A percentile compares a stretch with the other conserved stretches of the same genome.
Conservation (phyloP, 78 protist genomes). For the Cavenderia fasciculata region DNA sequence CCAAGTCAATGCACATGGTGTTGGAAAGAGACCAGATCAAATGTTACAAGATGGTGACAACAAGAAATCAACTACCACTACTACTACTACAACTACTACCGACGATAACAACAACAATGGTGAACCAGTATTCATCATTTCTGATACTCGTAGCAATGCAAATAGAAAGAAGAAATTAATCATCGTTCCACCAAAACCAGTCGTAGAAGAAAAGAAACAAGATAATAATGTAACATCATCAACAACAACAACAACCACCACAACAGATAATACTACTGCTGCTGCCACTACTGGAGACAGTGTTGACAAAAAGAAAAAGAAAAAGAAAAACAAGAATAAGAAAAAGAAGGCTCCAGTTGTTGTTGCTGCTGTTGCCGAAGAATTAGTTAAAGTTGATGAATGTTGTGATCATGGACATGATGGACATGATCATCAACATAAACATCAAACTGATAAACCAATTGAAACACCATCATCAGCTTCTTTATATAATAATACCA, state of each 20-base stretch:
- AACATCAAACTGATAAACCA: background rate
- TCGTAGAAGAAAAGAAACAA: background rate
- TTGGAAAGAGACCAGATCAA: background rate
- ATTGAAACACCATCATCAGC: background rate
- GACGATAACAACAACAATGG: background rate
- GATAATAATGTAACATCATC: background rate
- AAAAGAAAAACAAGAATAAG: conserved; percentile 8
- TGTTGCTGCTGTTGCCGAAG: background rate
- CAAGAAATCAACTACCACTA: background rate
- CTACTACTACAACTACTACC: conserved; percentile 8
- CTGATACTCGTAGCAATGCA: too few relatives aligned
- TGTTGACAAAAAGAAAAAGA: too few relatives aligned
- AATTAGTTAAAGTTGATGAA: too few relatives aligned
- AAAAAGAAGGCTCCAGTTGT: background rate
- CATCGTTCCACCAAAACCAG: background rate
- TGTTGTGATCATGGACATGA: background rate
- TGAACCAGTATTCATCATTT: too few relatives aligned
- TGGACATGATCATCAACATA: background rate
- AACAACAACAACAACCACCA: background rate
- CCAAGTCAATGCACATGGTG: conserved; percentile 2
- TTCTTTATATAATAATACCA: background rate
- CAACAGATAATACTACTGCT: conserved; percentile 3
- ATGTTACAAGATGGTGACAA: too few relatives aligned
- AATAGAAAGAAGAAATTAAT: too few relatives aligned
- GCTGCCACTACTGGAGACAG: conserved; percentile 2